Percentiles rank a stretch among this genome's conserved stretches.
Evolutionary conservation across 2,329 filamentous ascomycete species (phyloP).

Genomic region (Xylaria digitata): DNA sequence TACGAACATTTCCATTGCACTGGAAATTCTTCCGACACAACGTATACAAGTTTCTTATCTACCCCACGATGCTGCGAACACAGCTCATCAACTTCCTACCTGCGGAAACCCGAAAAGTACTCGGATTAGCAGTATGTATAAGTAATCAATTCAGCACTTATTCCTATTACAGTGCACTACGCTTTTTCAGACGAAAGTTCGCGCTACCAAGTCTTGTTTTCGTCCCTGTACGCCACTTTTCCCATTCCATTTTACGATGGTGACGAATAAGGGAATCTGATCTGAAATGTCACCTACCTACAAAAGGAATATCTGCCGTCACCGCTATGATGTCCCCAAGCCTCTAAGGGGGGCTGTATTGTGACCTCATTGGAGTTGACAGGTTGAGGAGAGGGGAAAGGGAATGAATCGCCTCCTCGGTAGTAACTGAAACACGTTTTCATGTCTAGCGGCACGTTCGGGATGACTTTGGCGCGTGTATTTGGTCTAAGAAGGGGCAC

Average conservation of each 20-base stretch:
- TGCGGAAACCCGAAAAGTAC: slow-evolving; percentile 21
- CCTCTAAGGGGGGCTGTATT: slow-evolving; percentile 10
- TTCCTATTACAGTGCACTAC: slow-evolving; percentile 33
- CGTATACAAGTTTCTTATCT: slow-evolving; percentile 24
- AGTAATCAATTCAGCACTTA: slow-evolving; percentile 34
- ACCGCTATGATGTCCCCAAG: slow-evolving; percentile 26
- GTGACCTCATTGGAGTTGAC: slow-evolving; percentile 32
- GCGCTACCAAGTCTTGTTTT: slow-evolving; percentile 20
- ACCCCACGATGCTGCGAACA: slow-evolving; percentile 2
- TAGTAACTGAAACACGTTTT: slow-evolving; percentile 20
- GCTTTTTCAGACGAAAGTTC: slow-evolving; percentile 22
- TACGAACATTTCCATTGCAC: slow-evolving; percentile 20
- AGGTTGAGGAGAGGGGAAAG: slow-evolving; percentile 21
- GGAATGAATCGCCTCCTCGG: slow-evolving; percentile 22
- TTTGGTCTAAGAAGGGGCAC: slow-evolving; percentile 17
- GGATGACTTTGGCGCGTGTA: slow-evolving; percentile 21
- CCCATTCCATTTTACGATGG: slow-evolving; percentile 25
- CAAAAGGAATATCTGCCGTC: slow-evolving; percentile 22
- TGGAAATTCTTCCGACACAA: slow-evolving; percentile 16
- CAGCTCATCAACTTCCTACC: slow-evolving; percentile 25
- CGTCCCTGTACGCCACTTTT: slow-evolving; percentile 26
- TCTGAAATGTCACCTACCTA: slow-evolving; percentile 24
- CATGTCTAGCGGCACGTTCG: slow-evolving; percentile 28
- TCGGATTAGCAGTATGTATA: slow-evolving; percentile 39
- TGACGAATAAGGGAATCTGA: slow-evolving; percentile 29